phyloP scores from a whole-genome alignment of 2,329 filamentous ascomycete genomes.

The Pseudogymnoascus sp. region DNA sequence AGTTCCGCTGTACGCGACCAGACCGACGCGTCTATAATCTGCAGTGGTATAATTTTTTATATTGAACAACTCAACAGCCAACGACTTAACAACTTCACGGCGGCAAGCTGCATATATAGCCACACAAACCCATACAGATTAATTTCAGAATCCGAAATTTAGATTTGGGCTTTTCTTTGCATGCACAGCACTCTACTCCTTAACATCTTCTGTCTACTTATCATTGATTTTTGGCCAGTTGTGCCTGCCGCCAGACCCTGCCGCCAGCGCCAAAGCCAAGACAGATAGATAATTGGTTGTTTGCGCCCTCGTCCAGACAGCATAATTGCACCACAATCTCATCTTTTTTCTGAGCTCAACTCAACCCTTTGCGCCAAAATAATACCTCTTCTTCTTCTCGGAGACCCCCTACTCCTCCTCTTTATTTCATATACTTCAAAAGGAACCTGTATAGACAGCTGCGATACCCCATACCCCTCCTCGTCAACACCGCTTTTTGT shows the following conservation, averaged over 20 bases:
- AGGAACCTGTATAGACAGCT: not conserved
- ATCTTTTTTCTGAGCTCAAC: not conserved
- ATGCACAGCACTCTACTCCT: not conserved
- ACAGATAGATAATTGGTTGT: not conserved
- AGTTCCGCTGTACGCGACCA: not conserved
- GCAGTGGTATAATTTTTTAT: not conserved
- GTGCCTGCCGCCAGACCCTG: not conserved
- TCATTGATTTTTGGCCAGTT: not conserved
- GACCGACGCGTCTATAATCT: not conserved
- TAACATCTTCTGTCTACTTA: not conserved
- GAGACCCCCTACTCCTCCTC: not conserved
- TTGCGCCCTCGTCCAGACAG: not conserved
- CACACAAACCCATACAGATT: not conserved
- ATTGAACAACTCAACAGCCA: not conserved
- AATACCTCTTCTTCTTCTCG: not conserved
- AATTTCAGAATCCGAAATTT: not conserved
- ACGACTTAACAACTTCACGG: not conserved
- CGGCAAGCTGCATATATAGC: not conserved
- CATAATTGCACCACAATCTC: not conserved
- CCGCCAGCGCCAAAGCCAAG: not conserved
- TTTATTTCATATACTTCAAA: not conserved
- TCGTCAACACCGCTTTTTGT: not conserved
- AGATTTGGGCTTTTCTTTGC: not conserved
- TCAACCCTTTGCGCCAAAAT: not conserved
- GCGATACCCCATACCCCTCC: not conserved